A percentile compares a stretch with the other conserved stretches of the same genome.
Evolutionary conservation across 179 eudicot genomes (phyloP).

Genomic region (Silene noctiflora): DNA sequence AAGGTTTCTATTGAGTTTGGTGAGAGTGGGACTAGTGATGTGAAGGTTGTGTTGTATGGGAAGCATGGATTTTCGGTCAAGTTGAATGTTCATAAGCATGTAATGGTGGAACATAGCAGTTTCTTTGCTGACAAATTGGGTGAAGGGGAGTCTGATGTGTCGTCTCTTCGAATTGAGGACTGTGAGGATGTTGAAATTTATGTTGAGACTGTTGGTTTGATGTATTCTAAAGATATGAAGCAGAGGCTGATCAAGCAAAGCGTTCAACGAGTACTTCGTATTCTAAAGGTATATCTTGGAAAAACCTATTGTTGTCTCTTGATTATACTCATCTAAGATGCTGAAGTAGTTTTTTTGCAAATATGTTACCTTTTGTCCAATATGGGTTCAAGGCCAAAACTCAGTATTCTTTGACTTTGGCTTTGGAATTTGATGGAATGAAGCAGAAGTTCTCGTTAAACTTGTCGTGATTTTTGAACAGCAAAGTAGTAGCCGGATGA

Average conservation of each 20-base stretch:
- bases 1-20: conserved; percentile 94
- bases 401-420: neutral
- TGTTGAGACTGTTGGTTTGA: conserved; percentile 82
- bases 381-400: neutral
- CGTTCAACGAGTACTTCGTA: conserved; percentile 75
- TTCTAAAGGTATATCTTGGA: conserved; percentile 62
- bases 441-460: neutral
- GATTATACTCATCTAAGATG: neutral
- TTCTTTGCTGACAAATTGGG: conserved; percentile 57
- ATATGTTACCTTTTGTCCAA: neutral
- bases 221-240: conserved; percentile 85
- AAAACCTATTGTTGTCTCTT: neutral
- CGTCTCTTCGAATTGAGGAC: conserved; percentile 59
- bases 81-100: conserved; percentile 73
- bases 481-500: neutral
- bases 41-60: conserved; percentile 66
- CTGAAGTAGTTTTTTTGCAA: neutral
- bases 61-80: conserved; percentile 77
- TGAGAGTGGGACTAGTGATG: conserved; percentile 72
- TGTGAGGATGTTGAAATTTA: conserved; percentile 89
- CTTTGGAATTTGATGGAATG: neutral
- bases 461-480: neutral
- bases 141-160: conserved; percentile 35
- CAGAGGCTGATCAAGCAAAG: conserved; percentile 83
- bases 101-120: conserved; percentile 52